These are phyloP conservation scores for Trichosporon coremiiforme DNA, from an alignment of 1,284 basidiomycete genomes.

Conservation along the genomic window DNA sequence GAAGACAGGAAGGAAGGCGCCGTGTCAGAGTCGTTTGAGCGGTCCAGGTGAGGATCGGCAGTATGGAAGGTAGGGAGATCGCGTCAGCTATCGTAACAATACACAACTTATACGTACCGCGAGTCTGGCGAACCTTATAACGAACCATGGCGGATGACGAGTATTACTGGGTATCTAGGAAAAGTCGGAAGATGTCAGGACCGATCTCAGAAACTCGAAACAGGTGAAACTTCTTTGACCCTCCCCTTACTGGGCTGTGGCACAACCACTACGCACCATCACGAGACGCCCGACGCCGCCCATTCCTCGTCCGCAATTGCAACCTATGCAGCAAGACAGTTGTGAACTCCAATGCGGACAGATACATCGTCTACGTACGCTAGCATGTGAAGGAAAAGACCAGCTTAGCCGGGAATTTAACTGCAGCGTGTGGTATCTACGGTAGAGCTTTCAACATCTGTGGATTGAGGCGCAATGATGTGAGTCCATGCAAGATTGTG, in stretches of 20 bases:
- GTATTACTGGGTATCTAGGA: background rate
- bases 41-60: background rate
- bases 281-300: background rate
- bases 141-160: slow-evolving; percentile 7
- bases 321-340: background rate
- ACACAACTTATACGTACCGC: background rate
- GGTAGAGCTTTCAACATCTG: background rate
- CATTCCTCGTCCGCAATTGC: background rate
- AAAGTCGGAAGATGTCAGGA: slow-evolving; percentile 10
- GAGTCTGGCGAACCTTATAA: slow-evolving; percentile 18
- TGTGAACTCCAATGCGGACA: slow-evolving; percentile 12
- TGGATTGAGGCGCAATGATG: slow-evolving; percentile 2
- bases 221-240: slow-evolving; percentile 8
- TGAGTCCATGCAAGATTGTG: slow-evolving; percentile 8
- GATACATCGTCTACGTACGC: slow-evolving; percentile 18
- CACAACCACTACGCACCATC: too few relatives aligned
- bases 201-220: slow-evolving; percentile 10
- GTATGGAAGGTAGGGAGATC: background rate
- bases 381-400: slow-evolving; percentile 11
- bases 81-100: background rate
- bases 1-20: background rate
- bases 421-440: slow-evolving; percentile 13
- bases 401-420: slow-evolving; percentile 7
- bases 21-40: background rate
- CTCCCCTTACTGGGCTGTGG: background rate